phyloP scores from a whole-genome alignment of 1,139 yeast species.

The Kodamaea derodonti region DNA sequence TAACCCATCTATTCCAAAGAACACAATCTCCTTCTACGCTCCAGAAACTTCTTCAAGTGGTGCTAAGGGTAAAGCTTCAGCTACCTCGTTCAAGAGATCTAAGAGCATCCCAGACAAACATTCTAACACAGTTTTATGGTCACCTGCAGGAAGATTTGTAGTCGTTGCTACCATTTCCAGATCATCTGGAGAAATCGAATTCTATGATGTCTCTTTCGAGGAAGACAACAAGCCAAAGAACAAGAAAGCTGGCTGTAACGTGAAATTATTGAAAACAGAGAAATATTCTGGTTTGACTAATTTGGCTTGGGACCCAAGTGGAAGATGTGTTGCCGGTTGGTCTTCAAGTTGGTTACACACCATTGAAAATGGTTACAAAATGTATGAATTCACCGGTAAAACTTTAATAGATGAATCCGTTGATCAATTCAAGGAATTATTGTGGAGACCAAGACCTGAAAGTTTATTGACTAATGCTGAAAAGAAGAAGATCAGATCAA shows the following conservation, averaged over 20 bases:
- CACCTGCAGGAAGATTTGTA: conserved; percentile 90
- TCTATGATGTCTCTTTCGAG: conserved; percentile 73
- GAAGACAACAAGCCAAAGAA: conserved; percentile 50
- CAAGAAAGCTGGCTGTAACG: conserved; percentile 47
- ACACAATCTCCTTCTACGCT: conserved; percentile 76
- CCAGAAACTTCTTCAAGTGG: conserved; percentile 50
- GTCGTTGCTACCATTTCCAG: conserved; percentile 71
- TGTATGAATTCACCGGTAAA: conserved; percentile 82
- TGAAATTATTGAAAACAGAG: conserved; percentile 61
- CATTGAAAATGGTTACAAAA: conserved; percentile 85
- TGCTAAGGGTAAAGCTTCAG: conserved; percentile 21
- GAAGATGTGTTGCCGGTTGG: conserved; percentile 85
- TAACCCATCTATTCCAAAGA: conserved; percentile 70
- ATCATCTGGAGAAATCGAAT: conserved; percentile 68
- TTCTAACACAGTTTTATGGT: conserved; percentile 77
- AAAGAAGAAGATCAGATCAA: conserved; percentile 85
- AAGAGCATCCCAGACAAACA: conserved; percentile 59
- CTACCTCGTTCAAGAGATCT: conserved; percentile 31
- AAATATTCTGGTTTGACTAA: conserved; percentile 79
- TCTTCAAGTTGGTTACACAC: conserved; percentile 83
- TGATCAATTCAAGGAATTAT: conserved; percentile 82
- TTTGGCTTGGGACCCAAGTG: conserved; percentile 93
- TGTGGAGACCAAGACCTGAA: conserved; percentile 98
- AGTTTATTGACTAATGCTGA: conserved; percentile 72
- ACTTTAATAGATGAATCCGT: conserved; percentile 69